Conservation (phyloP, 176 grass and related monocot species). For the Oryza coarctata region DNA sequence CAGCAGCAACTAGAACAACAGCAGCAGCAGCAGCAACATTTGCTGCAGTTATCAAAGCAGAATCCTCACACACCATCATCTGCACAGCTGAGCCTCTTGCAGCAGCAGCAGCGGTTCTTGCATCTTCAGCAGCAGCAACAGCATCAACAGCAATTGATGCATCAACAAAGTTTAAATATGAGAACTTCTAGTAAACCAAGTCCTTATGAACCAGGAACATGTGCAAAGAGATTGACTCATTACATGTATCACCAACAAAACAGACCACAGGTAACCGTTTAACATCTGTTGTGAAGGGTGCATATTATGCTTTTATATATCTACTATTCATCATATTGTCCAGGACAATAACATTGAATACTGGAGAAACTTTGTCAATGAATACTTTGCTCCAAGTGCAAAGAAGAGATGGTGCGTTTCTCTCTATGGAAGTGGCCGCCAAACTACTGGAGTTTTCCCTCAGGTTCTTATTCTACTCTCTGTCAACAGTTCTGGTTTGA, state of each 20-base stretch:
- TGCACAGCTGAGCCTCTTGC: slow-evolving; percentile 65
- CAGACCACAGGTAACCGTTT: slow-evolving; percentile 66
- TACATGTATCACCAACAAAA: slow-evolving; percentile 99
- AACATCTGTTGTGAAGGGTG: slow-evolving; percentile 5
- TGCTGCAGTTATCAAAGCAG: slow-evolving; percentile 72
- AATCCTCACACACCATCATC: slow-evolving; percentile 69
- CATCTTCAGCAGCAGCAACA: slow-evolving; percentile 86
- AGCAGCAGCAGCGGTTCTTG: slow-evolving; percentile 72
- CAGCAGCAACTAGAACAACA: slow-evolving; percentile 58
- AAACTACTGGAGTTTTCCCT: slow-evolving; percentile 99
- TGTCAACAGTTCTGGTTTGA: not conserved
- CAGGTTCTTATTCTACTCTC: slow-evolving; percentile 64
- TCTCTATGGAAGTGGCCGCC: slow-evolving; percentile 88
- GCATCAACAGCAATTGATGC: slow-evolving; percentile 70
- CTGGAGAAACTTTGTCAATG: slow-evolving; percentile 95
- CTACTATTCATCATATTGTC: slow-evolving; percentile 10
- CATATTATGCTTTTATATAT: not conserved
- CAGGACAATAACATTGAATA: slow-evolving; percentile 99
- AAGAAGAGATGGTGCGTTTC: slow-evolving; percentile 99
- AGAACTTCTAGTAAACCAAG: slow-evolving; percentile 42
- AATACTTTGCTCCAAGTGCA: slow-evolving; percentile 90
- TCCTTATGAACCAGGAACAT: slow-evolving; percentile 88
- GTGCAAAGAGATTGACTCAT: slow-evolving; percentile 85
- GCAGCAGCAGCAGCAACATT: slow-evolving; percentile 55
- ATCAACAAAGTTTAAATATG: slow-evolving; percentile 63